Evolutionary conservation across 768 basidiomycete genomes (phyloP).

Genomic region (Kwoniella heveanensis): DNA sequence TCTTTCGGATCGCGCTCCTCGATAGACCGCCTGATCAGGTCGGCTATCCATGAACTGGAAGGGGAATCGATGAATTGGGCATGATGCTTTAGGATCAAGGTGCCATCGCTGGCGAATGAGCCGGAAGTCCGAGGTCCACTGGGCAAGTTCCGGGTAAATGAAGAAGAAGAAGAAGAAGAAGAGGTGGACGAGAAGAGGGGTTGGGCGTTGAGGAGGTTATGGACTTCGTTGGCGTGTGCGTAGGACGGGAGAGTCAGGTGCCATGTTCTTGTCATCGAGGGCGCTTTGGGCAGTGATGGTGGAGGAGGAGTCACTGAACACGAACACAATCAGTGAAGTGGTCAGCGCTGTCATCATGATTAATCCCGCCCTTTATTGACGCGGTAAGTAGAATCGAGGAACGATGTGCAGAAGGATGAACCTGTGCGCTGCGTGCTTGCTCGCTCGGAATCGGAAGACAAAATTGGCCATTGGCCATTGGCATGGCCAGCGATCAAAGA

Average conservation of each 20-base stretch:
- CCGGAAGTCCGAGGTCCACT: not conserved
- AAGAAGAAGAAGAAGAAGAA: not conserved
- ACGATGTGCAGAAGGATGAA: too few species aligned
- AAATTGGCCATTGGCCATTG: too few species aligned
- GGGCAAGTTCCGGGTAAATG: not conserved
- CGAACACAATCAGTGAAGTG: not conserved
- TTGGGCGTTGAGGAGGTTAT: slow-evolving; percentile 5
- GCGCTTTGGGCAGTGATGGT: slow-evolving; percentile 23
- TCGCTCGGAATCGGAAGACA: too few species aligned
- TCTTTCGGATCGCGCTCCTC: not conserved
- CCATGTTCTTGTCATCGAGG: slow-evolving; percentile 20
- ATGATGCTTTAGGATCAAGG: not conserved
- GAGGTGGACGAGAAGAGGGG: slow-evolving; percentile 12
- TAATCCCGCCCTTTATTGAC: too few species aligned
- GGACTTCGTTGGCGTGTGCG: slow-evolving; percentile 2
- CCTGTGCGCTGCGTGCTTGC: too few species aligned
- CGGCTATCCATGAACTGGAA: slow-evolving; percentile 1
- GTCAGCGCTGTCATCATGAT: too few species aligned
- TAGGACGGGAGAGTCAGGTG: slow-evolving; percentile 13
- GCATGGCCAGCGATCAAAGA: too few species aligned
- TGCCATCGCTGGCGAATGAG: not conserved
- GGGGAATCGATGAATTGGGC: not conserved
- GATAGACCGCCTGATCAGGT: not conserved
- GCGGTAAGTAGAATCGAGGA: not conserved
- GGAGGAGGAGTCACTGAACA: slow-evolving; percentile 22